Base-by-base conservation (phyloP, 2,329 filamentous ascomycete genomes). In the Malbranchea cinnamomea region DNA sequence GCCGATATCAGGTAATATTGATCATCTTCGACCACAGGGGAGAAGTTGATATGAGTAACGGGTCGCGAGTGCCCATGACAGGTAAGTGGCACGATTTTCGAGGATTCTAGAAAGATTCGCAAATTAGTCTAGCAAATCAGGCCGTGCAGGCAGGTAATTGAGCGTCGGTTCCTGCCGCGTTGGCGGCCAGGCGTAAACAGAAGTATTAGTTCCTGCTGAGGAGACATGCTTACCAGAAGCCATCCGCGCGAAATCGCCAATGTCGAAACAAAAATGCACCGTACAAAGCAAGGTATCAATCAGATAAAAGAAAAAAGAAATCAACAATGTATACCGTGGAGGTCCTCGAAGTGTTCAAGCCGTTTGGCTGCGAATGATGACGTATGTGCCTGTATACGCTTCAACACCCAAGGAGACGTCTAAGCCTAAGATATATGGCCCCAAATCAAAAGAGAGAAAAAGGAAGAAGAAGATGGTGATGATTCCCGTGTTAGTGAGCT, bases 21-120 rank as follows among this genome's bases (percentile, higher is more conserved):
- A 39, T 83, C 80, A 42, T 84, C 78, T 48, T 83, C 78, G 40
- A 84, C 72, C 9, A 85, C 66, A 8, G 78, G 72, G 14, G 85
- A 94, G 59, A 94, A 94, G 54, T 74, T 79, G 47, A 93, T 71
- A 54, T 94, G 85, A 5, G 85, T 83, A 31, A 94, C 84, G 1
- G 85, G 85, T 36, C 85, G 74, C 30, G 85, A 92, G 56, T 94
- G 85, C 39, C 85, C 85, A 56, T 94, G 85, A 56, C 85, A 94
- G 41, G 85, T 94, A 53, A 94, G 61, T 33, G 85, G 85, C 32
- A 93, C 83, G 24, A 41, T 35, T 17, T 41, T 41, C 10, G 38
- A 38, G 21, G 36, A 31, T 30, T 39, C 37, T 41, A 31, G 4
- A 16, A n/a, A 22, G 8, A 7, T 22, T 22, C n/a, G n/a, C n/a